phyloP scores from a whole-genome alignment of 1,139 yeast species.

The Yamadazyma kanchanaburiensis region DNA sequence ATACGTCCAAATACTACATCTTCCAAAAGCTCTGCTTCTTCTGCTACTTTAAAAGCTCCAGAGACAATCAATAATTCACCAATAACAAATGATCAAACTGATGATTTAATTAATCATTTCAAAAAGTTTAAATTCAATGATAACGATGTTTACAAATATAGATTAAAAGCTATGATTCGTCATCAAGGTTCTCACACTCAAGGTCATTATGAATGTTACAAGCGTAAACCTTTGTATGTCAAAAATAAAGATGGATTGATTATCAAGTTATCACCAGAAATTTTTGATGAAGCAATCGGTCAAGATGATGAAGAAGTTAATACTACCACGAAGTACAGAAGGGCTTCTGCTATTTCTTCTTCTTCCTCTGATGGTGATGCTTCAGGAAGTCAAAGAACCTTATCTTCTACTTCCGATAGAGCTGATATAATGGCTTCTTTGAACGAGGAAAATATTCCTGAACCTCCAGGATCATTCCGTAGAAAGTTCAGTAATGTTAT shows the following conservation, averaged over 20 bases:
- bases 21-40: slow-evolving; percentile 12
- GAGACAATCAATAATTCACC: slow-evolving; percentile 35
- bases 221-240: slow-evolving; percentile 61
- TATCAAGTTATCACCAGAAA: slow-evolving; percentile 47
- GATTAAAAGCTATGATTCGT: slow-evolving; percentile 67
- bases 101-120: slow-evolving; percentile 36
- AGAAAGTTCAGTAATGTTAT: slow-evolving; percentile 37
- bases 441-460: slow-evolving; percentile 18
- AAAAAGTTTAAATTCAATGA: slow-evolving; percentile 41
- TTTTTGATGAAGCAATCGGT: slow-evolving; percentile 26
- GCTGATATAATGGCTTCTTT: slow-evolving; percentile 12
- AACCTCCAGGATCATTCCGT: slow-evolving; percentile 27
- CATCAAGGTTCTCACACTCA: slow-evolving; percentile 87
- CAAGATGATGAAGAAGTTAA: slow-evolving; percentile 4
- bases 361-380: slow-evolving; percentile 7
- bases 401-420: slow-evolving; percentile 9
- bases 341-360: slow-evolving; percentile 8
- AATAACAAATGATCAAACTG: slow-evolving; percentile 38
- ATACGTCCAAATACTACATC: slow-evolving; percentile 7
- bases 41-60: slow-evolving; percentile 14
- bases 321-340: slow-evolving; percentile 7
- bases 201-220: slow-evolving; percentile 87
- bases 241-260: slow-evolving; percentile 47
- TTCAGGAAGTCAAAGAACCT: slow-evolving; percentile 4
- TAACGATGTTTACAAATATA: slow-evolving; percentile 49